Base-by-base conservation (phyloP, 805 yeast genomes). In the Priceomyces haplophilus region DNA sequence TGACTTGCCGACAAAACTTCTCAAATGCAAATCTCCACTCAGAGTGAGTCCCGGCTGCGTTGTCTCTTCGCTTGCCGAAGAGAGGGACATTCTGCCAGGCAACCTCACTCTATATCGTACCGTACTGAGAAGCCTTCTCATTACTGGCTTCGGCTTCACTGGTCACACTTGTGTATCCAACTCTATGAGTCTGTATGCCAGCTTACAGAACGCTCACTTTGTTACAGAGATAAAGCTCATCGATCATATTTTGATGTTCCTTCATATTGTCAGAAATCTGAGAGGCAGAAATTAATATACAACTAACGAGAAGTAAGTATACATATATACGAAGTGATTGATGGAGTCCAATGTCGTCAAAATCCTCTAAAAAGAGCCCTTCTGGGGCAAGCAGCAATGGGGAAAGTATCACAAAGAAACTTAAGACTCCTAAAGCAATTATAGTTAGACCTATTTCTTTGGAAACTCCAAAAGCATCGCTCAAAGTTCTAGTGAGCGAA, bases 401-500 rank as follows among this genome's bases (percentile, higher is more conserved):
- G 2, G 47, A 54, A 1, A 46, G 49, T 1, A 47, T 61, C 3
- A 48, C 53, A 8, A 69, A 66, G 54, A 65, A 62, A 48, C 34
- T 66, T 31, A 73, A 72, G 45, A 24, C 67, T 1, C 78, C 78
- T 2, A 69, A 67, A 49, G 38, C 55, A 6, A 69, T 54, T 46
- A 67, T 73, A n/a, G 69, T 61, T 5, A 51, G 78, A 16, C 77
- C 77, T 1, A 39, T 57, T 1, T 23, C 44, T 2, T 47, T 47
- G 11, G 37, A 46, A 7, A 29, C 43, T 10, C 45, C 56, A n/a
- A 72, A 71, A 38, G 52, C 65, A 7, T 49, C 59, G 27, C 52
- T 65, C n/a, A 69, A 67, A 42, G 72, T 69, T 0, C 59, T 59
- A 17, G 43, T 80, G 2, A 69, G 76, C 42, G 65, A 72, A 0